Evolutionary conservation across 2,329 filamentous ascomycete genomes (phyloP), one percentile per base, ranked within the genome.

Genomic region (Fusarium annulatum): DNA sequence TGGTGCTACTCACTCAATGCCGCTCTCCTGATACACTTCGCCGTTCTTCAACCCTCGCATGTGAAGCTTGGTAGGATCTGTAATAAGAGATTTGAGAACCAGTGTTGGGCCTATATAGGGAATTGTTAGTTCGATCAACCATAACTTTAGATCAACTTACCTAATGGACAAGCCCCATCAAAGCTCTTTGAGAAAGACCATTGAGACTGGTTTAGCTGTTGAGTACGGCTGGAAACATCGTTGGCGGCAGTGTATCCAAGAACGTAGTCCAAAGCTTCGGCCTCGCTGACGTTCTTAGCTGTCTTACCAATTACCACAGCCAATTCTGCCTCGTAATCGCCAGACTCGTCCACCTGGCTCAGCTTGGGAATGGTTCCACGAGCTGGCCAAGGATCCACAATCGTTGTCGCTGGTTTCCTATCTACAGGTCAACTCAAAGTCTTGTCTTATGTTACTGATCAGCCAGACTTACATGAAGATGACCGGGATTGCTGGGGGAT

Each of bases 231-330:
- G 9, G 89, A 91, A 11, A 92, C 86, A 76, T 92, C 90, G 80
- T 92, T 92, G 75, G 86, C 86, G 28, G 86, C 86, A 1, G 89
- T 90, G 78, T 92, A 92, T 34, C 90, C 90, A 4, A 92, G 86
- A 9, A 92, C 85, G 74, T 91, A 90, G 71, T 87, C 84, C 57
- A 89, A 77, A 9, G 89, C 89, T 34, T 91, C 85, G 1, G 82
- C 84, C 72, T 90, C 88, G 51, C 84, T 81, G 15, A 90, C 88
- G 71, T 91, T 88, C 83, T 85, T 79, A 80, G 84, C 82, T 18
- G 82, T 78, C 72, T 82, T 84, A 38, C 87, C 87, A 48, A 91
- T 86, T 18, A 91, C 83, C 36, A 90, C 85, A 18, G 85, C 88
- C 57, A 91, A 83, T 80, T 91, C 89, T 7, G 87, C 86, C 78